Evolutionary conservation across 345 rosid genomes (phyloP), one percentile per base, ranked within the genome.

Genomic region (Acer yangbiense): DNA sequence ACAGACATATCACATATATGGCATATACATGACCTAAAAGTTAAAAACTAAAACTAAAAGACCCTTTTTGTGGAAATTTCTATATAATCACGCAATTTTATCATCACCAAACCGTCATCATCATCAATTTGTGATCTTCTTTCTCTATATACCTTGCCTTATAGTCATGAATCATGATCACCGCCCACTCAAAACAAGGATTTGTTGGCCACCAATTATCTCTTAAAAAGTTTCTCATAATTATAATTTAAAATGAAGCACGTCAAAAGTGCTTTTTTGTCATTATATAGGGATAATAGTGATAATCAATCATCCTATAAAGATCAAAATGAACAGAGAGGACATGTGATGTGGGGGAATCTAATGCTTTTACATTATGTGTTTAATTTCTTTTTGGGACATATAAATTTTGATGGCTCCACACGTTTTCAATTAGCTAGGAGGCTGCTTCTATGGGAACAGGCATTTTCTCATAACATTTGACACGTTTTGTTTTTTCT

Each of bases 231-330:
- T 52, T 17, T 69, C 39, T 7, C 35, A 27, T 29, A 50, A 43
- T 9, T 5, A 52, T 17, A 39, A 20, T 7, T 52, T 35, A 11
- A 70, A 75, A 50, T 11, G 13, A 57, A 41, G 60, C 58, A 39
- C 23, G n/a, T 57, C 21, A 54, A 80, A 80, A 80, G 83, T 55
- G 76, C 25, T 1, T 41, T 71, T 3, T 70, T 80, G 82, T 80
- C 79, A 20, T 69, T 48, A 20, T 65, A 25, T 54, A 67, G 41
- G 2, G n/a, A 4, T 54, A 16, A 16, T 16, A 54, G 12, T 39
- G 21, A 32, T 12, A 6, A 55, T 32, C 13, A 11, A 58, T 35
- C 32, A 17, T 50, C 43, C 10, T 21, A 3, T 21, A 32, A 39
- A 12, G 58, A 54, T 54, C 58, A 25, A 71, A 6, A 27, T 20